Conservation (phyloP, 129 eudicot genomes). For the Centaurea solstitialis region DNA sequence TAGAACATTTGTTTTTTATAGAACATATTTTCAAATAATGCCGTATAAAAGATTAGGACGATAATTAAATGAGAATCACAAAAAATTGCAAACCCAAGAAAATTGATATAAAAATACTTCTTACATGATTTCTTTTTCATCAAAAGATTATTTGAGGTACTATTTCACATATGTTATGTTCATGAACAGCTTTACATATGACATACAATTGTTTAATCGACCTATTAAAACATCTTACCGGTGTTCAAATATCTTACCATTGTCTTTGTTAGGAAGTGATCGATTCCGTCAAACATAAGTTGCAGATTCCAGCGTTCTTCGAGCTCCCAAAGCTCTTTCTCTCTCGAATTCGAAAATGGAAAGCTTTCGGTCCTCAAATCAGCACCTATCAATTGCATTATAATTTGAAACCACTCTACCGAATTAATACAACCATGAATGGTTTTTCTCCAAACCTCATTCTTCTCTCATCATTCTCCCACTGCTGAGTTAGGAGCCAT, state of each 20-base stretch:
- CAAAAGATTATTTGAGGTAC: no score
- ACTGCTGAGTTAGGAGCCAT: constrained; percentile 57
- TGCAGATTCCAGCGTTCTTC: constrained; percentile 42
- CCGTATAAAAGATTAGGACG: not conserved
- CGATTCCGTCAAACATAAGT: constrained; percentile 46
- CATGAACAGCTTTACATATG: not conserved
- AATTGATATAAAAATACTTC: no score
- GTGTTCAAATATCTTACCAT: constrained; percentile 42
- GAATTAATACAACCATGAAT: constrained; percentile 61
- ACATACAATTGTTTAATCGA: not conserved
- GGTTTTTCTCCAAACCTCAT: constrained; percentile 57
- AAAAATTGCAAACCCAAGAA: not conserved
- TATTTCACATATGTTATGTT: not conserved
- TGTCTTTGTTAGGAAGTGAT: constrained; percentile 42
- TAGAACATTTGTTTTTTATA: not conserved
- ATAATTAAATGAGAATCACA: not conserved
- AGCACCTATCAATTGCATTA: constrained; percentile 71
- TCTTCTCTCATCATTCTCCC: constrained; percentile 43
- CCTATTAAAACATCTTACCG: not conserved
- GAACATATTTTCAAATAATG: not conserved
- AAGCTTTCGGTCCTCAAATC: constrained; percentile 79
- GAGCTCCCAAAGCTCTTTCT: constrained; percentile 63
- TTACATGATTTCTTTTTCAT: no score
- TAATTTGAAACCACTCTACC: constrained; percentile 42
- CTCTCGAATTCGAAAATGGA: constrained; percentile 70